Evolutionary conservation across 176 grass and related monocot genomes (phyloP), one percentile per base, ranked within the genome.

Genomic region (Rhynchospora pubera): DNA sequence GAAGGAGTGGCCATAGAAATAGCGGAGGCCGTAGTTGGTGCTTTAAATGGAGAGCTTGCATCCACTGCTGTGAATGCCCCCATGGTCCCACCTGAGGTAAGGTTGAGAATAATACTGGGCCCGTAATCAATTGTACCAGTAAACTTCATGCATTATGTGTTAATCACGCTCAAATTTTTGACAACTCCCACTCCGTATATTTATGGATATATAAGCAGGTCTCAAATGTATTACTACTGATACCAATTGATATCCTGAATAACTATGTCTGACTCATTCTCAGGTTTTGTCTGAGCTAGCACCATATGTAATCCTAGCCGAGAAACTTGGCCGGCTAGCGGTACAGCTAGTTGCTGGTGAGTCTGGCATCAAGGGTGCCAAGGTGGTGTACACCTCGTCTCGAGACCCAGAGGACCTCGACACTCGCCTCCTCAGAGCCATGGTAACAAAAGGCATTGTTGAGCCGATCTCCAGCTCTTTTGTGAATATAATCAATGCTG

Each of bases 1-100:
- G 97, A 99, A 85, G 97, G 89, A 1, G 93, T 99, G 26, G 97
- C 93, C 18, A 91, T 99, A 48, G 97, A 99, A 85, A 93, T 99
- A 73, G 93, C 97, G 0, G 91, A 99, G 86, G 97, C 97, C 10
- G 93, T 99, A 2, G 67, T 84, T 5, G 97, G 93, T 66, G 97
- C 93, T 43, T 78, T 99, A 79, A 93, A 76, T 84, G 93, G 97
- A 4, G 93, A 93, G 44, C 93, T 99, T 57, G 87, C 93, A 32
- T 84, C 97, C 10, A 93, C 97, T 62, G 85, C 92, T 15, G 97
- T 99, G 73, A 99, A 99, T 89, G 97, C 97, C 62, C 97, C 97
- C 28, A 99, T 99, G 97, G 97, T 99, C 83, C 93, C 97, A 77
- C 79, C 91, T 65, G 91, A 93, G 93, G 97, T 96, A 79, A 34